Conservation (phyloP, 352 stramenopile genomes). For the Aphanomyces euteiches region DNA sequence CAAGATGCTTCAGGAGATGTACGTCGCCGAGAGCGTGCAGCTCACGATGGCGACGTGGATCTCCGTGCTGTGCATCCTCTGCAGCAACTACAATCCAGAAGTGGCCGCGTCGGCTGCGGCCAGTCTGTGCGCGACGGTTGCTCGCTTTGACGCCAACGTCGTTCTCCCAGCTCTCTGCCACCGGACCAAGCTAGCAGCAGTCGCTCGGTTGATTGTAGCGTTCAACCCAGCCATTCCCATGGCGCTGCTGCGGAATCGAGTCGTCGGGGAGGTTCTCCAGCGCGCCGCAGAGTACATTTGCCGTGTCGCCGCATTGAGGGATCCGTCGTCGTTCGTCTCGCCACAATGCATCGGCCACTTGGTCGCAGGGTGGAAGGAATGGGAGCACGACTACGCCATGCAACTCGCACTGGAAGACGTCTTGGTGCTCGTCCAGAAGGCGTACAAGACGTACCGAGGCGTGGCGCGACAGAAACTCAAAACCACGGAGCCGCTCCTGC, state of each 20-base stretch:
- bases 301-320: neutral
- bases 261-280: neutral
- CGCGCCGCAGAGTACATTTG: neutral
- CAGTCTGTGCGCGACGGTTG: neutral
- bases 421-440: constrained; percentile 5
- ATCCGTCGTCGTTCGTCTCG: constrained; percentile 1
- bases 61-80: constrained; percentile 16
- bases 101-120: neutral
- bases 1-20: constrained; percentile 28
- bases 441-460: neutral
- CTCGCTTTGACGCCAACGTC: neutral
- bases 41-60: constrained; percentile 16
- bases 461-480: neutral
- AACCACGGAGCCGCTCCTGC: no score
- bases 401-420: constrained; percentile 3
- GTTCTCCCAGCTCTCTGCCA: constrained; percentile 7
- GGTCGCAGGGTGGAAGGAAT: neutral
- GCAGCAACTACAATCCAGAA: constrained; percentile 15
- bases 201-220: neutral
- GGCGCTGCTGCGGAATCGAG: neutral
- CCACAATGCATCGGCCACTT: neutral
- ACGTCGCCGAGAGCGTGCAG: constrained; percentile 1
- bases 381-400: constrained; percentile 12
- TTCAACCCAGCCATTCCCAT: neutral
- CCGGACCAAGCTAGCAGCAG: neutral